Evolutionary conservation across 306 rosid species (phyloP), one percentile per base, ranked within the genome.

Genomic region (Comarum palustre): DNA sequence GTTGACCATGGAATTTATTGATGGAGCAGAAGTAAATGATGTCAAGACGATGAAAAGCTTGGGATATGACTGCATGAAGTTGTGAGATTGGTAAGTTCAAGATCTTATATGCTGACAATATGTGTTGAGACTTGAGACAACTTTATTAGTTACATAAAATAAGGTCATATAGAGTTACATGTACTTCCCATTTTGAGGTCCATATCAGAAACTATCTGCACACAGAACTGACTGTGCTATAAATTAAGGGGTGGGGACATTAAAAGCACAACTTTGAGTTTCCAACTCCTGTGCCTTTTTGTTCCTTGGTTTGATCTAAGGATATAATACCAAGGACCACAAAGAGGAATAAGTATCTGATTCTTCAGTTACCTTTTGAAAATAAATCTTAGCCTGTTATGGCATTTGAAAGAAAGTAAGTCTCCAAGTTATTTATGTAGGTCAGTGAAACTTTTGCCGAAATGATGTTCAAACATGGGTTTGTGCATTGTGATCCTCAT

Each of bases 401-500:
- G 65, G 79, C 47, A 16, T 52, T 11, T 45, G 4, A 32, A 39
- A 45, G 41, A 71, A 60, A 60, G 68, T 43, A 80, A 77, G 50
- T 60, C 74, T 55, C 74, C 66, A 59, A 67, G 46, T 42, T 66
- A 51, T 71, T 80, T 68, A 47, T 84, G 83, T 86, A 94, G 99
- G 90, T 94, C 64, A 94, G 96, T 77, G 91, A 86, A 83, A 77
- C 89, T 69, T 94, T 94, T 87, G 99, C 99, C 71, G 99, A 91
- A 86, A 94, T 94, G 99, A 94, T 91, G 89, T 94, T 89, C 82
- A 94, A 84, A 77, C 99, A 94, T 25, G 99, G 99, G 69, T 94
- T 94, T 87, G 99, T 94, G 72, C 99, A 94, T 77, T 94, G 99
- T 74, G 99, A 94, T 70, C 99, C 99, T 6, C 99, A 94, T 81